A percentile compares a stretch with the other conserved stretches of the same genome.
phyloP scores from a whole-genome alignment of 2,329 filamentous ascomycete genomes.

The Apiospora arundinis region DNA sequence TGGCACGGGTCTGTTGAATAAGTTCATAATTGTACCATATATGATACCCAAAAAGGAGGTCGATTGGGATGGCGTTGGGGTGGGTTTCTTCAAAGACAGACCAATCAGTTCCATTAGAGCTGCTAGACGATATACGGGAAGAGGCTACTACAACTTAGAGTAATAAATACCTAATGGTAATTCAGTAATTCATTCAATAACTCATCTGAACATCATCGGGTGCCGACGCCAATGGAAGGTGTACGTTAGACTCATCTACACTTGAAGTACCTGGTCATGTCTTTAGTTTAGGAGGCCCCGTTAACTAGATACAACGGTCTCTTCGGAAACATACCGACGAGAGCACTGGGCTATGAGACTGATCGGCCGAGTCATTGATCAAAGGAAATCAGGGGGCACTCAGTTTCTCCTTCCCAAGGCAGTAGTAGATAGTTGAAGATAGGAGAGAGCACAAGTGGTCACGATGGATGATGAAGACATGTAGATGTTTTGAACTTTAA shows the following conservation, averaged over 20 bases:
- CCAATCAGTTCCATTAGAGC: background rate
- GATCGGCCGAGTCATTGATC: no score
- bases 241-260: background rate
- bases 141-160: background rate
- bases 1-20: background rate
- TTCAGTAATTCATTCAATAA: background rate
- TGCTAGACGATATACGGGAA: background rate
- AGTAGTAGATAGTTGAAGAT: background rate
- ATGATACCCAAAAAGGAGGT: background rate
- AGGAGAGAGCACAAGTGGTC: background rate
- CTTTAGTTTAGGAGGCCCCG: background rate
- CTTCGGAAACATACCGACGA: no score
- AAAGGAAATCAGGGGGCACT: no score
- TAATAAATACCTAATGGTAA: background rate
- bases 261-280: background rate
- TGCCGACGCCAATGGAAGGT: background rate
- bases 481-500: conserved; percentile 5
- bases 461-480: background rate
- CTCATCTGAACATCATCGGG: background rate
- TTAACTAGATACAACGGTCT: background rate
- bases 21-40: background rate
- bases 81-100: background rate
- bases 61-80: background rate
- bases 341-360: no score
- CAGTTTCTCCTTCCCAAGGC: background rate